phyloP scores from a whole-genome alignment of 2,329 filamentous ascomycete species.

The Colletotrichum shisoi region DNA sequence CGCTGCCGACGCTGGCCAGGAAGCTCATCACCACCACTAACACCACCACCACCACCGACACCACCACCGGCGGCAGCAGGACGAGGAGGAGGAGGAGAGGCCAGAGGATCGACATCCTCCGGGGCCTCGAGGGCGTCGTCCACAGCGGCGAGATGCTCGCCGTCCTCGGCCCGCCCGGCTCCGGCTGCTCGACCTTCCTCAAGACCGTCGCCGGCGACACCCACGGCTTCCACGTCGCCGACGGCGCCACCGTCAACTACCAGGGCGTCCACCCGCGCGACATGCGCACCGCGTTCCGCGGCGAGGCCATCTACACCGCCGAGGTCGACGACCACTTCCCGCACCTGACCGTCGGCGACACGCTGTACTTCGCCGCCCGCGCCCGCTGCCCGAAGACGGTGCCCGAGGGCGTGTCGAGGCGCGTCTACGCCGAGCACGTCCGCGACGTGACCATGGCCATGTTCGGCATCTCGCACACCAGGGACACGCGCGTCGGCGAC shows the following conservation, averaged over 20 bases:
- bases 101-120: constrained; percentile 59
- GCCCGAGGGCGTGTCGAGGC: constrained; percentile 54
- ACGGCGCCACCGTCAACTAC: constrained; percentile 35
- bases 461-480: constrained; percentile 63
- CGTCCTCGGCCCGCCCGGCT: constrained; percentile 62
- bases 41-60: constrained; percentile 38
- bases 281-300: constrained; percentile 48
- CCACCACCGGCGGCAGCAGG: too few relatives aligned
- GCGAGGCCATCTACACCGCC: constrained; percentile 72
- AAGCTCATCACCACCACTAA: constrained; percentile 26
- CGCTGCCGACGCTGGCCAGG: constrained; percentile 44
- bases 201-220: constrained; percentile 71
- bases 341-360: constrained; percentile 66
- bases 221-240: constrained; percentile 60
- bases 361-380: constrained; percentile 67
- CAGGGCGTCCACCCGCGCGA: constrained; percentile 33
- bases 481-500: constrained; percentile 62
- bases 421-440: constrained; percentile 56
- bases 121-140: constrained; percentile 61
- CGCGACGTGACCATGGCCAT: constrained; percentile 63
- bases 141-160: constrained; percentile 64
- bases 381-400: constrained; percentile 59
- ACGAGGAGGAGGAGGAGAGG: too few relatives aligned
- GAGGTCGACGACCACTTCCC: constrained; percentile 71
- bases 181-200: constrained; percentile 73